phyloP scores from a whole-genome alignment of 441 rosid species.

The Rhodomyrtus psidioides region DNA sequence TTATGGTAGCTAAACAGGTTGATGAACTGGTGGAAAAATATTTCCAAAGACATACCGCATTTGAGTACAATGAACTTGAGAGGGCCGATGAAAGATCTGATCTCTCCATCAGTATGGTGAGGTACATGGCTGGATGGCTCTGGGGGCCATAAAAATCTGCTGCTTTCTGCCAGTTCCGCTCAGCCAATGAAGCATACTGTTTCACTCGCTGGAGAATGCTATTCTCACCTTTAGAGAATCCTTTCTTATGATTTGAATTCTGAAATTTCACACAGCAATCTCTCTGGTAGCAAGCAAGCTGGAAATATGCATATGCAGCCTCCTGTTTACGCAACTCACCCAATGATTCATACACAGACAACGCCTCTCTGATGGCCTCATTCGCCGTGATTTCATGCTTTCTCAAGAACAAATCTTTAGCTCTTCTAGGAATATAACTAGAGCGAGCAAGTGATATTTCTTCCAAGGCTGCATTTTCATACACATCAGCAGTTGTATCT shows the following conservation, averaged over 20 bases:
- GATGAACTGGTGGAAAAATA: neutral
- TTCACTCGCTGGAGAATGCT: slow-evolving; percentile 51
- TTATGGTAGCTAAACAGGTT: neutral
- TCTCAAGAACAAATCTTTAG: slow-evolving; percentile 29
- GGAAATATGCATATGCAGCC: slow-evolving; percentile 77
- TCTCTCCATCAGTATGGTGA: slow-evolving; percentile 62
- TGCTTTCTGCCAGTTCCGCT: slow-evolving; percentile 82
- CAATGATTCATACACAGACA: slow-evolving; percentile 68
- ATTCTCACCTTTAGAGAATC: slow-evolving; percentile 38
- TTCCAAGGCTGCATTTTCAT: slow-evolving; percentile 35
- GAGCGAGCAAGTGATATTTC: slow-evolving; percentile 11
- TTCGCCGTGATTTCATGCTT: slow-evolving; percentile 75
- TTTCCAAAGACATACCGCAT: slow-evolving; percentile 35
- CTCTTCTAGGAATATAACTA: slow-evolving; percentile 18
- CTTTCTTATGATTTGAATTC: slow-evolving; percentile 34
- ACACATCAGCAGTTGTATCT: slow-evolving; percentile 47
- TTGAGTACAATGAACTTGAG: slow-evolving; percentile 43
- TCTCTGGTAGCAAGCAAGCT: slow-evolving; percentile 83
- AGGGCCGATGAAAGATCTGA: slow-evolving; percentile 56
- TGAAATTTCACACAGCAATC: slow-evolving; percentile 68
- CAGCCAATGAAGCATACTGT: slow-evolving; percentile 83
- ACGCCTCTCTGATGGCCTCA: slow-evolving; percentile 86
- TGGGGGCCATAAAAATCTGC: slow-evolving; percentile 66
- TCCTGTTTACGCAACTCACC: slow-evolving; percentile 86
- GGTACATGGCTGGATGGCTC: slow-evolving; percentile 67